Evolutionary conservation across 495 filamentous ascomycete species (phyloP).

Genomic region (Eremomyces bilateralis): DNA sequence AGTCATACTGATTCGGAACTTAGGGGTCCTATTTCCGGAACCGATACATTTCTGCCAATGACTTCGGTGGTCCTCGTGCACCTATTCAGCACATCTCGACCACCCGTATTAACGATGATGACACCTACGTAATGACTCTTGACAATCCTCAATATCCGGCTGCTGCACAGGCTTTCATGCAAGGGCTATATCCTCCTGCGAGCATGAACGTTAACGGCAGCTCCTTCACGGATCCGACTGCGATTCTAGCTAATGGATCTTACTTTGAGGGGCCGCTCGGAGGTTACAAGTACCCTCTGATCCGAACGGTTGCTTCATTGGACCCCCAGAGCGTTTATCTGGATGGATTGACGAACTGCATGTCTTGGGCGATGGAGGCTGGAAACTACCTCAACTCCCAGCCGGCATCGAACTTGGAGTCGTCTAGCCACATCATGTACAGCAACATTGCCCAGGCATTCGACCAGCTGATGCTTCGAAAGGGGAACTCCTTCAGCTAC

Average conservation of each 20-base stretch:
- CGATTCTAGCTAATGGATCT: conserved; percentile 36
- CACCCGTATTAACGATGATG: conserved; percentile 23
- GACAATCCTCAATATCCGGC: conserved; percentile 29
- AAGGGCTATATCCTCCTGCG: conserved; percentile 57
- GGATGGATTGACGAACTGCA: conserved; percentile 33
- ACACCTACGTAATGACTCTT: conserved; percentile 25
- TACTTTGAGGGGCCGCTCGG: conserved; percentile 33
- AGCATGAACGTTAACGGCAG: conserved; percentile 13
- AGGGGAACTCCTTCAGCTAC: conserved; percentile 22
- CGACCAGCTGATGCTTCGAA: conserved; percentile 1
- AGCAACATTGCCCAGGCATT: conserved; percentile 17
- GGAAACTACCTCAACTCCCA: conserved; percentile 20
- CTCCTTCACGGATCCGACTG: conserved; percentile 18
- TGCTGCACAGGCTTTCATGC: conserved; percentile 55
- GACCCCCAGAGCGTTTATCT: conserved; percentile 35
- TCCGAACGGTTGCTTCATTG: conserved; percentile 27
- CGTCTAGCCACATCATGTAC: conserved; percentile 29
- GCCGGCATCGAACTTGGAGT: conserved; percentile 19
- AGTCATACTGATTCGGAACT: not conserved
- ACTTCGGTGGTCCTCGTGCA: conserved; percentile 17
- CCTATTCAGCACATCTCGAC: conserved; percentile 23
- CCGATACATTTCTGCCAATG: conserved; percentile 9
- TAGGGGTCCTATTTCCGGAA: conserved; percentile 9
- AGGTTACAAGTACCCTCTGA: conserved; percentile 53
- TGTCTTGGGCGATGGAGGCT: conserved; percentile 19